These are phyloP conservation scores for Paraphysoderma sedebokerense DNA, from an alignment of 371 early-diverging fungal species.

Conservation along the genomic window DNA sequence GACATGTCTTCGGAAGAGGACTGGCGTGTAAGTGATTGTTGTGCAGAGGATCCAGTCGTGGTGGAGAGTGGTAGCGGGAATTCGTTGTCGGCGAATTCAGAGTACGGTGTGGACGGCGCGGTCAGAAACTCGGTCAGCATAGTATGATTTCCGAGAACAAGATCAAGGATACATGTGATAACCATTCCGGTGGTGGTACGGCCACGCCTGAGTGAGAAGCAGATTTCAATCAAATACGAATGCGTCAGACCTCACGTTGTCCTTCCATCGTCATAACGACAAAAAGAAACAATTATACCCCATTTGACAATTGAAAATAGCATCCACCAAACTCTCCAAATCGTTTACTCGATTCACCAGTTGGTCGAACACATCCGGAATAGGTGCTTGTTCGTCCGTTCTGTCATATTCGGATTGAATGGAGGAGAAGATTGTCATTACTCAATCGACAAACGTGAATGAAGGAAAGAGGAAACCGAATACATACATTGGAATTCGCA, in stretches of 20 bases:
- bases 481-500: slow-evolving; percentile 38
- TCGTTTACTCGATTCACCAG: slow-evolving; percentile 27
- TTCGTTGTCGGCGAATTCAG: no score
- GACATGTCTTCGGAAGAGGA: not conserved
- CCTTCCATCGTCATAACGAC: no score
- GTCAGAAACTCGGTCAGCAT: not conserved
- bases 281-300: slow-evolving; percentile 22
- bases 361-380: slow-evolving; percentile 54
- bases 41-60: not conserved
- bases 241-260: no score
- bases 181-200: slow-evolving; percentile 63
- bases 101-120: no score
- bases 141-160: slow-evolving; percentile 13
- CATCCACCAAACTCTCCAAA: slow-evolving; percentile 22
- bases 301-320: slow-evolving; percentile 68
- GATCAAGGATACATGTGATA: slow-evolving; percentile 31
- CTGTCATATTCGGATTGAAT: no score
- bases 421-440: no score
- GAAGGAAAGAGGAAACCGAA: not conserved
- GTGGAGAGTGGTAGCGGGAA: no score
- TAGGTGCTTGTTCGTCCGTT: slow-evolving; percentile 63
- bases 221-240: not conserved
- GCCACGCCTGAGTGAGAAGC: slow-evolving; percentile 32
- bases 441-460: no score
- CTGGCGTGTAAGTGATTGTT: not conserved